These are phyloP conservation scores for Parasitella parasitica DNA, from an alignment of 371 early-diverging fungal species.

Conservation along the genomic window DNA sequence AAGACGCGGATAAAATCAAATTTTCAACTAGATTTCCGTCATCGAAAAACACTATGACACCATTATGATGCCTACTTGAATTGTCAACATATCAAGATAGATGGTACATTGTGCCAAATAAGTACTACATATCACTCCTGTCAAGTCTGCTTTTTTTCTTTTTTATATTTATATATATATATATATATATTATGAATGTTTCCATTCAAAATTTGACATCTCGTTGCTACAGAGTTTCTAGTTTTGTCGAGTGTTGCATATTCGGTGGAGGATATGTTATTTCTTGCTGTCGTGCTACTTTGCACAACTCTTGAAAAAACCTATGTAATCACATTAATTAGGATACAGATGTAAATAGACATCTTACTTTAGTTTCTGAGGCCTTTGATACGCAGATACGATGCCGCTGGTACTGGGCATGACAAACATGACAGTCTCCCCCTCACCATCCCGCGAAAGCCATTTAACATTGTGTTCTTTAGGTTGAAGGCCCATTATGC, in stretches of 20 bases:
- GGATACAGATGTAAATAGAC: no score
- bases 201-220: no score
- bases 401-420: constrained; percentile 79
- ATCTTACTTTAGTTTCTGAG: constrained; percentile 57
- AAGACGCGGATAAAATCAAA: no score
- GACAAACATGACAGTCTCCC: constrained; percentile 58
- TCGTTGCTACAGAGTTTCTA: not conserved
- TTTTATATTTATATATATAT: no score
- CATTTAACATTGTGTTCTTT: constrained; percentile 20
- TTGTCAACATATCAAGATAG: no score
- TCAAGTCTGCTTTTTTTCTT: no score
- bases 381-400: constrained; percentile 59
- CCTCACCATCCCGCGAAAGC: constrained; percentile 22
- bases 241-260: not conserved
- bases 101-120: no score
- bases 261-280: constrained; percentile 15
- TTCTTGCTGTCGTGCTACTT: not conserved
- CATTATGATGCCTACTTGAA: no score
- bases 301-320: constrained; percentile 4
- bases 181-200: no score
- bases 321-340: not conserved
- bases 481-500: constrained; percentile 37
- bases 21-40: no score
- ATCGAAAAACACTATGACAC: no score
- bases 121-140: no score